Conservation (phyloP, 73 alveolate genomes). For the Symbiodinium pilosum region DNA sequence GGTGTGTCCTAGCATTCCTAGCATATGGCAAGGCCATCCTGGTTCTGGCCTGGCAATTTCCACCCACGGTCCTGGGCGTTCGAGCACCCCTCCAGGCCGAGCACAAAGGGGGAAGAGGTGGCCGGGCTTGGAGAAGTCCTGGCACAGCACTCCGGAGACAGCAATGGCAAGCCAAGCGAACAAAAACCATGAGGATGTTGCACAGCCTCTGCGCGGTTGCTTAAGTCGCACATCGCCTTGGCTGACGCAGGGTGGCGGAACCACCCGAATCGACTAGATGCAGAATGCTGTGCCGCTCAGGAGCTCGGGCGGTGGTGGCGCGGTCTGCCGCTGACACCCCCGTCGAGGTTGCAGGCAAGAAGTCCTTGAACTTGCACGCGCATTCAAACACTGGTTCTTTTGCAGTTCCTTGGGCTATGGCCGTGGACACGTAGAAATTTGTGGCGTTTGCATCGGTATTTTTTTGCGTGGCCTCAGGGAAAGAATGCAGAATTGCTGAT, state of each 20-base stretch:
- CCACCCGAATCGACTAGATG: background rate
- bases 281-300: background rate
- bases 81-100: slow-evolving; percentile 89
- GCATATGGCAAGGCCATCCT: too few species aligned
- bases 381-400: background rate
- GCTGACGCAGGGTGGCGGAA: background rate
- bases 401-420: background rate
- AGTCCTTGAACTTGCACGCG: background rate
- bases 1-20: slow-evolving; percentile 68
- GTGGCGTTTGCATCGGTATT: slow-evolving; percentile 90
- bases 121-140: slow-evolving; percentile 93
- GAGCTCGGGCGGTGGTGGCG: slow-evolving; percentile 63
- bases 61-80: slow-evolving; percentile 58
- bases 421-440: slow-evolving; percentile 86
- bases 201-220: slow-evolving; percentile 39
- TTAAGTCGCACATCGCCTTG: slow-evolving; percentile 73
- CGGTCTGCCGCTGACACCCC: slow-evolving; percentile 93
- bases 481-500: too few species aligned
- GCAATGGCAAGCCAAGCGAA: too few species aligned
- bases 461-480: slow-evolving; percentile 31
- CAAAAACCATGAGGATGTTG: background rate
- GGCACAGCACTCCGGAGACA: too few species aligned
- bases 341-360: slow-evolving; percentile 71
- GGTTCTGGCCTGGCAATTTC: too few species aligned
- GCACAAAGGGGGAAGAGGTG: slow-evolving; percentile 89